These are phyloP conservation scores for Pyrenochaeta sp. DNA, from an alignment of 2,329 filamentous ascomycete species.

Conservation along the genomic window DNA sequence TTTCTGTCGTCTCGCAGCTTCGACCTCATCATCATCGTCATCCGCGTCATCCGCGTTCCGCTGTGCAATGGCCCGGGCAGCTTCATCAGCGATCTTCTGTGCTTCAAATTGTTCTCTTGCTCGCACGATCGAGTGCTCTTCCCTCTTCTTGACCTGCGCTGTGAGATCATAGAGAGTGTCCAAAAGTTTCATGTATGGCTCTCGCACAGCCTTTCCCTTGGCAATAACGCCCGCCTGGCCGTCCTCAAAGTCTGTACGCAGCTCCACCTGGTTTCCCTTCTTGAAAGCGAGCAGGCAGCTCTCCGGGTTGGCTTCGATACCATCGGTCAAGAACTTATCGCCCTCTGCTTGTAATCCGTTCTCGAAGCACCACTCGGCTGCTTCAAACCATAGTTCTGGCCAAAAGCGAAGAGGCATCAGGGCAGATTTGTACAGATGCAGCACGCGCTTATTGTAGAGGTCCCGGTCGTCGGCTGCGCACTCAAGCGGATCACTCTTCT, in stretches of 20 bases:
- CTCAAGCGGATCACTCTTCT: slow-evolving; percentile 90
- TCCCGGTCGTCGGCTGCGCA: slow-evolving; percentile 81
- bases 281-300: slow-evolving; percentile 90
- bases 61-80: slow-evolving; percentile 49
- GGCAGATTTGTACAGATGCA: slow-evolving; percentile 93
- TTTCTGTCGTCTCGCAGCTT: slow-evolving; percentile 43
- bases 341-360: slow-evolving; percentile 77
- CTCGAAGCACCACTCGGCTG: slow-evolving; percentile 88
- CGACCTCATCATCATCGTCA: slow-evolving; percentile 64
- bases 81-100: slow-evolving; percentile 53
- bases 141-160: slow-evolving; percentile 72
- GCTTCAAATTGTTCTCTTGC: slow-evolving; percentile 64
- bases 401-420: slow-evolving; percentile 93
- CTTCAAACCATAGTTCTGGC: slow-evolving; percentile 95
- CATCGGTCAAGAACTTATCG: slow-evolving; percentile 80
- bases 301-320: slow-evolving; percentile 89
- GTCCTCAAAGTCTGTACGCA: slow-evolving; percentile 78
- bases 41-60: slow-evolving; percentile 57
- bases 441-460: slow-evolving; percentile 77
- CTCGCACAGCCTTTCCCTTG: slow-evolving; percentile 76
- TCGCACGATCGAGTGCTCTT: slow-evolving; percentile 67
- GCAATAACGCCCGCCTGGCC: slow-evolving; percentile 71
- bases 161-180: slow-evolving; percentile 89
- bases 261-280: slow-evolving; percentile 86
- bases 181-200: slow-evolving; percentile 83